Base-by-base conservation (phyloP, 106 monocot genomes). In the Narthecium ossifragum region DNA sequence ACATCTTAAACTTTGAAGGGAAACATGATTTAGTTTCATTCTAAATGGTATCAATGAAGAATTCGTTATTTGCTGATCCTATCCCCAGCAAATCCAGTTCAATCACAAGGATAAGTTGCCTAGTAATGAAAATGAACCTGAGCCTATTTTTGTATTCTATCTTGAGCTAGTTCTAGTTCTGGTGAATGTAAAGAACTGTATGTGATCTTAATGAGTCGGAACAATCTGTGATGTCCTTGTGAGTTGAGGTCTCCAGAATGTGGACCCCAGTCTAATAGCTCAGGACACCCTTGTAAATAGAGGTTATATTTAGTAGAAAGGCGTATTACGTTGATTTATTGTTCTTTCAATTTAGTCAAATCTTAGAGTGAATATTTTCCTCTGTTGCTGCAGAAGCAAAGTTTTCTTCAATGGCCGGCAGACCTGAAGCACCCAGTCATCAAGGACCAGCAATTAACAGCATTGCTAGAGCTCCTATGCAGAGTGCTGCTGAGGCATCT, bases 301-400 rank as follows among this genome's bases (percentile, higher is more conserved):
- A n/a, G n/a, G n/a, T n/a, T n/a, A n/a, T n/a, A n/a, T n/a, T n/a
- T n/a, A n/a, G n/a, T n/a, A n/a, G n/a, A n/a, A 43, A 11, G 0
- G 14, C 11, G 18, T 13, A 12, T 40, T 4, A 59, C 26, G 13
- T 17, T 13, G 7, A 26, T 3, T 22, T 9, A 34, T 0, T 31
- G 8, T 31, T 26, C 12, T 50, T 17, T 56, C 26, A 25, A 26
- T 43, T 41, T 9, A 14, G 36, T 40, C 41, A 37, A 26, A 46
- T 41, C 33, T 21, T 45, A 28, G 11, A 31, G 34, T 13, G 23
- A 32, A 13, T n/a, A 34, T 29, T 22, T 5, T 24, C 10, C 9
- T 53, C 23, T 43, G 43, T 43, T 4, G 13, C 33, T 73, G 31
- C 72, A 85, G 84, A 80, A 61, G 69, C 64, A 55, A 85, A 63